Base-by-base conservation (phyloP, 75 land plant species). In the Pinus tabuliformis region DNA sequence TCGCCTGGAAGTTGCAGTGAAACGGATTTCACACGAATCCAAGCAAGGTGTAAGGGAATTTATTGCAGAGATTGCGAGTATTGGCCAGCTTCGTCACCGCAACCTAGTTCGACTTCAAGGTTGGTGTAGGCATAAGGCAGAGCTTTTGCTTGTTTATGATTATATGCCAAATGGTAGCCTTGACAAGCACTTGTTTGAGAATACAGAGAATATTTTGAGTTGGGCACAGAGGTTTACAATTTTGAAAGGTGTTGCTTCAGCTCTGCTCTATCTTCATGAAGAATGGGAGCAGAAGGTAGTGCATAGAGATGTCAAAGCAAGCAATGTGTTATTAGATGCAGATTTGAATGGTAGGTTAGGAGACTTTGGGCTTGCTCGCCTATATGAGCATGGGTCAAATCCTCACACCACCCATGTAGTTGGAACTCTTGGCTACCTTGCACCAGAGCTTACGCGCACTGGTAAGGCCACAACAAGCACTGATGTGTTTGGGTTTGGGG, bases 81-180 rank as follows among this genome's bases (percentile, higher is more conserved):
- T 91, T 6, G 87, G 96, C 6, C 75, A 82, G 77, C 62, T 93
- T 36, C 83, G 82, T 58, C 95, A 93, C 81, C 81, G 84, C 36
- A 85, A 83, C 75, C 72, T 93, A 62, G 95, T 93, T 24, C 72
- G 83, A 56, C 77, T 93, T 58, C 78, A 77, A 57, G 95, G 95
- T 1, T 93, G 88, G 89, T 92, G 91, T 77, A 82, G 84, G 62
- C 59, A 64, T 36, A 83, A 78, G 20, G 82, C 76, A 21, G 81
- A 73, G 57, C 76, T 92, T 22, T 60, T 88, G 26, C 75, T 94
- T 49, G 87, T 94, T 3, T 94, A 94, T 74, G 97, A 94, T 24
- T 88, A 76, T 56, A 90, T 94, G 97, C 85, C 81, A 15, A 86
- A 87, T 75, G 96, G 96, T 22, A 87, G 91, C 78, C 76, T 93